Base-by-base conservation (phyloP, 441 rosid species). In the Populus hybrid region DNA sequence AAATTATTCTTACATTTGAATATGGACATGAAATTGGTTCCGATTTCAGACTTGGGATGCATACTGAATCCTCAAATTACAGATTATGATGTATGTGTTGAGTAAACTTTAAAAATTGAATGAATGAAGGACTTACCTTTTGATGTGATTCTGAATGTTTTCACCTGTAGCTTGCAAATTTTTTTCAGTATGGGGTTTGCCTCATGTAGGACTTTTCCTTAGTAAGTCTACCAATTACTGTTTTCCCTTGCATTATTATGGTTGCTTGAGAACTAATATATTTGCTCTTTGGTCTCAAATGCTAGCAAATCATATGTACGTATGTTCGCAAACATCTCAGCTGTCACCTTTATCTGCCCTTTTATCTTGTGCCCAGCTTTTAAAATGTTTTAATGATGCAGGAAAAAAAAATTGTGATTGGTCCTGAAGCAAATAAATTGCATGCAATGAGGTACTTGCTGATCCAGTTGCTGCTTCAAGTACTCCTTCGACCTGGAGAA, bases 401-500 rank as follows among this genome's bases (percentile, higher is more conserved):
- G 99, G 99, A 92, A 89, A 88, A 85, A 81, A 90, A 88, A 76
- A 77, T 79, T 70, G 90, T 84, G 78, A 81, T 75, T 73, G 74
- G 87, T 73, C 70, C 72, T 46, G 79, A 84, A 70, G 88, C 89
- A 68, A 87, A 85, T 82, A 90, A 88, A 80, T 78, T 83, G 80
- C 97, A 81, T 84, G 89, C 94, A 2, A 66, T 92, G 86, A 91
- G 95, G 85, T 90, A 90, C 83, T 87, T 94, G 83, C 87, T 92
- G 72, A 92, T 89, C 82, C 97, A 92, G 84, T 81, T 95, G 81
- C 86, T 94, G 75, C 94, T 95, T 76, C 98, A 95, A 84, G 87
- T 89, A 81, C 94, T 95, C 67, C 93, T 91, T 75, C 93, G 85
- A 73, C 99, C 99, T 24, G 98, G 86, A 64, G 97, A 94, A 83